Evolutionary conservation across 345 rosid species (phyloP).

Genomic region (Jatropha curcas): DNA sequence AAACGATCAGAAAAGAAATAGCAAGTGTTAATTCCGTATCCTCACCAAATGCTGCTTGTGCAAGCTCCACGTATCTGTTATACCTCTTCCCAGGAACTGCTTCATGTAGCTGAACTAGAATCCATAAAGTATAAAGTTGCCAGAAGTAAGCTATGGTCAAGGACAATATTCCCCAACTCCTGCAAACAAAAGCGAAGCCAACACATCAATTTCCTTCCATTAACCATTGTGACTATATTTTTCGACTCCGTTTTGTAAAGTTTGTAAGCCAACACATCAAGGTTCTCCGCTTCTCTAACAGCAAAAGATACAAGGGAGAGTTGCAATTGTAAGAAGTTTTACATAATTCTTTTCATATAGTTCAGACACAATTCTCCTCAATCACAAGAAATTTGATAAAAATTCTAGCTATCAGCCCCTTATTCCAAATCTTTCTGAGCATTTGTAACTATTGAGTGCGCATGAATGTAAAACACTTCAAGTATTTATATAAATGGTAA

Average conservation of each 20-base stretch:
- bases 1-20: background rate
- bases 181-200: slow-evolving; percentile 26
- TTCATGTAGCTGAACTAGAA: slow-evolving; percentile 91
- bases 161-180: slow-evolving; percentile 96
- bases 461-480: too few relatives aligned
- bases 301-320: background rate
- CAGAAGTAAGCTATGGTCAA: slow-evolving; percentile 87
- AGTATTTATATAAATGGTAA: too few relatives aligned
- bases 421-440: too few relatives aligned
- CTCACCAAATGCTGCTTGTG: slow-evolving; percentile 97
- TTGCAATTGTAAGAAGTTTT: background rate
- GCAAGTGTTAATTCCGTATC: background rate
- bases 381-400: too few relatives aligned
- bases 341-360: too few relatives aligned
- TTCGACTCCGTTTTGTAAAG: background rate
- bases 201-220: background rate
- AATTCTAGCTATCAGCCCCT: too few relatives aligned
- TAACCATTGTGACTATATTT: background rate
- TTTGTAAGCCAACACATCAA: too few relatives aligned
- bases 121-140: slow-evolving; percentile 95
- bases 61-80: slow-evolving; percentile 94
- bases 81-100: slow-evolving; percentile 96
- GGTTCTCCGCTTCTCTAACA: background rate
- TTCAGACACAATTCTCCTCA: too few relatives aligned
- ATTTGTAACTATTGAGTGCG: too few relatives aligned